These are phyloP conservation scores for Sesbania bispinosa DNA, from an alignment of 306 rosid genomes.

Conservation along the genomic window DNA sequence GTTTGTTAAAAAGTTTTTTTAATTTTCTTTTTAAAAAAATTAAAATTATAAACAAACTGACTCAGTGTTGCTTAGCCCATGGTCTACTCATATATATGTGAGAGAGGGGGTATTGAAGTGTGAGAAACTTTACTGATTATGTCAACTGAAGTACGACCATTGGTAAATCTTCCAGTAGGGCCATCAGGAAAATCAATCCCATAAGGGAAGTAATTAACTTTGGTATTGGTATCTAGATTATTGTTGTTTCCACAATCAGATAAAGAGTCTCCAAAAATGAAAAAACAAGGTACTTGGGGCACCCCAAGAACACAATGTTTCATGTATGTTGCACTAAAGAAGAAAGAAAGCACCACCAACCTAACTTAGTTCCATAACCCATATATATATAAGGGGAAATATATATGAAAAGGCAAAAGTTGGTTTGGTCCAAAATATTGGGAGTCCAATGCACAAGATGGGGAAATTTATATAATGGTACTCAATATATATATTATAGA, in stretches of 20 bases:
- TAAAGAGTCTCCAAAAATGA: slow-evolving; percentile 71
- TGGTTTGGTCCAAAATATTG: not conserved
- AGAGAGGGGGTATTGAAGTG: not conserved
- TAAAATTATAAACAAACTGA: too few species aligned
- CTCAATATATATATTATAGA: not conserved
- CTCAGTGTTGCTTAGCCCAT: not conserved
- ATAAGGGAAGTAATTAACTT: slow-evolving; percentile 47
- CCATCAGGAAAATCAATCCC: slow-evolving; percentile 48
- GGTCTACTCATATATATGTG: too few species aligned
- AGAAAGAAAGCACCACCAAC: slow-evolving; percentile 4
- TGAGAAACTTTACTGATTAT: slow-evolving; percentile 20
- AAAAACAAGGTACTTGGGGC: slow-evolving; percentile 50
- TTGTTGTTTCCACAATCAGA: slow-evolving; percentile 68
- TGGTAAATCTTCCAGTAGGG: slow-evolving; percentile 65
- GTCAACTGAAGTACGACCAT: slow-evolving; percentile 43
- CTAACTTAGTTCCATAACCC: slow-evolving; percentile 10
- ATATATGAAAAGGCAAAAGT: not conserved
- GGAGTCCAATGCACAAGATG: not conserved
- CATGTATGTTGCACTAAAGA: not conserved
- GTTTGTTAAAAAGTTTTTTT: too few species aligned
- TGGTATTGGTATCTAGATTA: slow-evolving; percentile 16
- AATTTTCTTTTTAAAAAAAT: too few species aligned
- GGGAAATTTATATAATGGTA: not conserved
- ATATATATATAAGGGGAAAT: not conserved
- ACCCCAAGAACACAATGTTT: slow-evolving; percentile 11